Base-by-base conservation (phyloP, 2,329 filamentous ascomycete genomes). In the Blastomyces percursus region DNA sequence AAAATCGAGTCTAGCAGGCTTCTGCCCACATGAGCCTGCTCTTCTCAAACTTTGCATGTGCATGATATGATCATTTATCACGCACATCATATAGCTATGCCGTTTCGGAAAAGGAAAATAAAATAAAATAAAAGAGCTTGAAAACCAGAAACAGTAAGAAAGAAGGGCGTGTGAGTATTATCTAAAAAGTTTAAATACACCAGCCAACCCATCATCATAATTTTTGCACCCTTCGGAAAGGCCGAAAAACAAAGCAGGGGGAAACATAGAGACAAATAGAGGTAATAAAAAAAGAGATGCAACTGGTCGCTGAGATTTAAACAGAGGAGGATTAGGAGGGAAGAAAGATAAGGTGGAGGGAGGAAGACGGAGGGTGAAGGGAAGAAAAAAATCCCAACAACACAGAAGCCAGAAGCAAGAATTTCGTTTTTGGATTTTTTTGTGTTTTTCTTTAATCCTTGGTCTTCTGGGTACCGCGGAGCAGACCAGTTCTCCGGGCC, bases 391-490 rank as follows among this genome's bases (percentile, higher is more conserved):
- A 73, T 70, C 76, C 76, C 76, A 74, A 73, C 81, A 81, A 86
- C 86, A 84, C 71, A 70, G 69, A 58, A 80, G 81, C 80, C 74
- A 72, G 68, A 72, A 30, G 68, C 27, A 16, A 30, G 30, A 51
- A 27, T 12, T 21, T 11, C 5, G 1, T 7, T 30, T 30, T 30
- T 30, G 2, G 27, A 30, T 30, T 30, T 30, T 30, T 30, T 2
- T 30, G 27, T 30, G 2, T 79, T 81, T 44, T 44, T 19, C 79
- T 80, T 82, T 91, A 93, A 72, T 99, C 95, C 91, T 99, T 99
- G 79, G 86, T 91, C 90, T 99, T 99, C 85, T 99, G 94, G 79
- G 94, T 97, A 96, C 94, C 94, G 84, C 94, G 93, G 79, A 99
- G 87, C 82, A 99, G 87, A 96, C 94, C 94, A 81, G 94, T 99